Evolutionary conservation across 2,329 filamentous ascomycete genomes (phyloP), one percentile per base, ranked within the genome.

Genomic region (Zasmidium angulare): DNA sequence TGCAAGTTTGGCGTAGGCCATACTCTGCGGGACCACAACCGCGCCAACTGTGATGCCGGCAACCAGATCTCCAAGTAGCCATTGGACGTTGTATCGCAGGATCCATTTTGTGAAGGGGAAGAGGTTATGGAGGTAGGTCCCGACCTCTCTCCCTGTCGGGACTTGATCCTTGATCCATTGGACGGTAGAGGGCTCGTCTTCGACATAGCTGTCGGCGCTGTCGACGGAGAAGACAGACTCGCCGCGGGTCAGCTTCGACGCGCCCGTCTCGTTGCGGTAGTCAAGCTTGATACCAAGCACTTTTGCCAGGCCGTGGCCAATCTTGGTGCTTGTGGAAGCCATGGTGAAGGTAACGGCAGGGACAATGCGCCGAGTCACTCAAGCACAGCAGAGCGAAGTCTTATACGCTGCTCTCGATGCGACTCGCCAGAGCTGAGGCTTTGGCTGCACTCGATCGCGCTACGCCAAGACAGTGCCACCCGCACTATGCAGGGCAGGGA

Each of bases 21-120:
- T 97, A 63, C 91, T 89, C 73, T 98, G 93, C 4, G 93, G 93
- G n/a, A 98, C 90, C 23, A 97, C 92, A 22, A 92, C 89, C 53
- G 88, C 83, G 46, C 89, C 89, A 53, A 90, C 86, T 2, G 88
- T 90, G 61, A 90, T 81, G 78, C 90, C 93, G 60, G 95, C 93
- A 58, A 98, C 87, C 50, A 98, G 76, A 77, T 99, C 95, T 69
- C 95, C 95, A 17, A 86, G 75, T 4, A 97, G 77, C 95, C 95
- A 99, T 78, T 92, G 87, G 2, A 87, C 11, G 72, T 99, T 99
- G 79, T 99, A 99, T 67, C 87, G 85, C 11, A 79, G 76, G 58
- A 98, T 93, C 95, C 95, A 99, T n/a, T 85, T 81, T 3, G 89
- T 73, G 72, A 97, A 98, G 0, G 95, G 95, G 66, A 99, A 96